Evolutionary conservation across 2,329 filamentous ascomycete genomes (phyloP), one percentile per base, ranked within the genome.

Genomic region (Cadophora gregata): DNA sequence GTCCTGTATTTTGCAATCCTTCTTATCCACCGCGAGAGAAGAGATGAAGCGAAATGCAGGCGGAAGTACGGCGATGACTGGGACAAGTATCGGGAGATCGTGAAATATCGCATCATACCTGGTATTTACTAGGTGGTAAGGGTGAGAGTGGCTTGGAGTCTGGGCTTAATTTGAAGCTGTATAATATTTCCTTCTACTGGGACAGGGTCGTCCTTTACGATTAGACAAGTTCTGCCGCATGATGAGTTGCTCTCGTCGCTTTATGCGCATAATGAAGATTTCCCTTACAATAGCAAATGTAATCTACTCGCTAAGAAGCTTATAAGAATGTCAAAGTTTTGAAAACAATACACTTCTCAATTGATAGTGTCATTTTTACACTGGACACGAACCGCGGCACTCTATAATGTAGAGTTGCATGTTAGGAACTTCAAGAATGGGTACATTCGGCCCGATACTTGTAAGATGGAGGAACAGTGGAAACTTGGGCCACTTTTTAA

Each of bases 51-150:
- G 78, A 97, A 97, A 83, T 98, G 95, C 79, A 84, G 86, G 70
- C 86, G 86, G 76, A 98, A 98, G 84, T 98, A 98, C 76, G 94
- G 94, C 29, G 89, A 89, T 72, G 93, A 97, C 77, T 98, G 95
- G 94, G 88, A 93, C 70, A 86, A 88, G 80, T 98, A 97, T 80
- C 93, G 91, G 79, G 88, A 89, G 79, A 85, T 89, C 76, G 95
- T 97, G 53, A 88, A 85, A 67, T 97, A 86, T 36, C 70, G 71
- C 31, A 74, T 98, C 72, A 80, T 97, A 48, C 95, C 95, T 6
- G 91, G 91, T 42, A 82, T 97, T 21, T 97, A 97, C 80, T 97
- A 75, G 59, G 50, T 27, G 16, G 5, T 1, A 21, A 58, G 21
- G 16, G 16, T 19, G 47, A 7, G 27, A n/a, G 7, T 36, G 59